Evolutionary conservation across 192 early-diverging fungal genomes (phyloP), one percentile per base, ranked within the genome.

Genomic region (Linnemannia hyalina): DNA sequence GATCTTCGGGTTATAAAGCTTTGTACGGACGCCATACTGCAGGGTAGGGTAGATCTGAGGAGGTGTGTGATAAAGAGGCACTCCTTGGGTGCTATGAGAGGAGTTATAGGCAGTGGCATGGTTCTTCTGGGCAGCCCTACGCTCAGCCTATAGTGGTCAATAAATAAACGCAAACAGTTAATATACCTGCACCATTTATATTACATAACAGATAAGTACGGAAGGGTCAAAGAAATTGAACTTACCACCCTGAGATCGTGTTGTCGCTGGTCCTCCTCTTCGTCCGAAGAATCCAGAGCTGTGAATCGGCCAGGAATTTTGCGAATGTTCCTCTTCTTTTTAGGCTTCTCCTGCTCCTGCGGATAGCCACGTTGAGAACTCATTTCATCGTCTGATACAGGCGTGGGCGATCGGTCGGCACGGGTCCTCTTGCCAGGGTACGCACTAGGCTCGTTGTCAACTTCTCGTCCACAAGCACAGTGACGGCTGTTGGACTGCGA

Each of bases 281-380:
- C 84, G 6, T 80, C 78, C 20, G 80, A 79, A 11, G 84, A 73
- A 49, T 86, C 84, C 36, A 86, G 42, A 20, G 84, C 84, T 11
- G 84, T 81, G 44, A 86, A 86, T 10, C 84, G 69, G 29, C 84
- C 84, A 29, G 84, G 79, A 41, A 86, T 81, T 4, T 70, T 68
- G 15, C 75, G 70, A 4, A 65, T 65, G 29, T 65, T 65, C 60
- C 60, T 26, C 60, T 60, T 65, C 41, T 60, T 76, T 55, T 76
- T 65, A 23, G 75, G 75, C 57, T 65, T 76, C 10, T 65, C 60
- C 60, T 65, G 60, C 29, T 65, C 60, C 60, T 65, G 60, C 26
- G 29, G 32, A 4, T 22, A 26, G 0, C 11, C 16, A 4, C 16
- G 60, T 26, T 26, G 55, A 57, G 60, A 15, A 32, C 13, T 4